Percentiles rank a stretch among this genome's conserved stretches.
Evolutionary conservation across 768 basidiomycete species (phyloP).

Genomic region (Crassisporium funariophilum): DNA sequence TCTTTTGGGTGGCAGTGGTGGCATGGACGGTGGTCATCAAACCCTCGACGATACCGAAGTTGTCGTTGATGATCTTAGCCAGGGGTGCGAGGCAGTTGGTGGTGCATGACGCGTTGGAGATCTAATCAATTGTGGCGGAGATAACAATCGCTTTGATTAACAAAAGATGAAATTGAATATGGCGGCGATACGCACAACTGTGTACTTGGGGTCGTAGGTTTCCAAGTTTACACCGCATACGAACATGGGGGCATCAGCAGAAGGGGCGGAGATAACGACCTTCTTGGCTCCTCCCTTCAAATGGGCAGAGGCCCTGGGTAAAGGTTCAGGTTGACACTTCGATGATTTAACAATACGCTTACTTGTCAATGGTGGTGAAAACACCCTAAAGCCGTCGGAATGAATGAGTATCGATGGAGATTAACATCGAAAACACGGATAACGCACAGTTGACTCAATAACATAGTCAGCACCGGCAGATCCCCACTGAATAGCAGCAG

Average conservation of each 20-base stretch:
- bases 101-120: slow-evolving; percentile 99
- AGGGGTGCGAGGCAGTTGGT: slow-evolving; percentile 99
- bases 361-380: slow-evolving; percentile 96
- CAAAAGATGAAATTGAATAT: not conserved
- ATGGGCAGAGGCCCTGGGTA: slow-evolving; percentile 77
- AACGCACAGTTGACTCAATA: slow-evolving; percentile 88
- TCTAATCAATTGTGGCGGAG: slow-evolving; percentile 39
- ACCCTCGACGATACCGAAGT: slow-evolving; percentile 93
- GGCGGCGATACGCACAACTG: slow-evolving; percentile 59
- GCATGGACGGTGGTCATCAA: slow-evolving; percentile 99
- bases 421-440: slow-evolving; percentile 8
- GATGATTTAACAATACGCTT: slow-evolving; percentile 14
- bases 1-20: slow-evolving; percentile 95
- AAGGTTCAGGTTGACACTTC: slow-evolving; percentile 14
- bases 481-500: slow-evolving; percentile 83
- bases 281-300: slow-evolving; percentile 99
- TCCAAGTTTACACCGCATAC: slow-evolving; percentile 96
- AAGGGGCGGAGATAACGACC: slow-evolving; percentile 99
- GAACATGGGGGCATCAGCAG: slow-evolving; percentile 95
- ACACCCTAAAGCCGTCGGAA: slow-evolving; percentile 65
- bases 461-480: slow-evolving; percentile 86
- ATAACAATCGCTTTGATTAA: slow-evolving; percentile 6
- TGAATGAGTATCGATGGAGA: slow-evolving; percentile 16
- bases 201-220: slow-evolving; percentile 83
- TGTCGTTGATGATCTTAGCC: slow-evolving; percentile 97